Conservation (phyloP, 78 protist species). For the Dictyostelium brefeldianum region DNA sequence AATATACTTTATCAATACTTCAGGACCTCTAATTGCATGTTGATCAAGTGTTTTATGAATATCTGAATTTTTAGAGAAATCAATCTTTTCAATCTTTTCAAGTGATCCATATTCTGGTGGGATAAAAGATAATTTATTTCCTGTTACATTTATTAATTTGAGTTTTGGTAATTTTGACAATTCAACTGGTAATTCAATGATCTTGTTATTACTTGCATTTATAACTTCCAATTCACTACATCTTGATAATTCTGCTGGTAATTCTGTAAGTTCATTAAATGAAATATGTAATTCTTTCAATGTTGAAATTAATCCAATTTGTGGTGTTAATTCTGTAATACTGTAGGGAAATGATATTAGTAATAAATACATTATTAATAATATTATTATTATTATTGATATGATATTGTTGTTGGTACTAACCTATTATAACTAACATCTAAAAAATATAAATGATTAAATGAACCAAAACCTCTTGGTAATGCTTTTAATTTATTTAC, state of each 20-base stretch:
- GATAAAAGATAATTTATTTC: constrained; percentile 42
- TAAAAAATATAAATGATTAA: constrained; percentile 67
- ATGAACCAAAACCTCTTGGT: constrained; percentile 85
- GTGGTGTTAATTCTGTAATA: constrained; percentile 73
- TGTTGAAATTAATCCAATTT: constrained; percentile 75
- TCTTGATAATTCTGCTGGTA: constrained; percentile 56
- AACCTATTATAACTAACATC: constrained; percentile 76
- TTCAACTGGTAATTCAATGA: constrained; percentile 34
- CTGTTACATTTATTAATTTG: constrained; percentile 27
- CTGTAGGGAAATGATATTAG: too few relatives aligned
- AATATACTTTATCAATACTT: constrained; percentile 57
- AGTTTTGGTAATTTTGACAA: constrained; percentile 23
- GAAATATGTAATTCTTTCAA: constrained; percentile 68
- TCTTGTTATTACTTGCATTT: constrained; percentile 35
- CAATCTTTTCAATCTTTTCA: constrained; percentile 69
- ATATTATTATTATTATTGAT: background rate
- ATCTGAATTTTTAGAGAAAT: constrained; percentile 65
- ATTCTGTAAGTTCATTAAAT: constrained; percentile 65
- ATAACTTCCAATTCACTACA: constrained; percentile 51
- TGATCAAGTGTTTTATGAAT: constrained; percentile 45
- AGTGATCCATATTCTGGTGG: constrained; percentile 45
- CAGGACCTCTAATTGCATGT: constrained; percentile 70
- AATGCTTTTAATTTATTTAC: constrained; percentile 65
- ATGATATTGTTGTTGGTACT: too few relatives aligned
- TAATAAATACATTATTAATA: background rate